Base-by-base conservation (phyloP, 225 moss, liverwort and hornwort genomes). In the Polytrichum commune region DNA sequence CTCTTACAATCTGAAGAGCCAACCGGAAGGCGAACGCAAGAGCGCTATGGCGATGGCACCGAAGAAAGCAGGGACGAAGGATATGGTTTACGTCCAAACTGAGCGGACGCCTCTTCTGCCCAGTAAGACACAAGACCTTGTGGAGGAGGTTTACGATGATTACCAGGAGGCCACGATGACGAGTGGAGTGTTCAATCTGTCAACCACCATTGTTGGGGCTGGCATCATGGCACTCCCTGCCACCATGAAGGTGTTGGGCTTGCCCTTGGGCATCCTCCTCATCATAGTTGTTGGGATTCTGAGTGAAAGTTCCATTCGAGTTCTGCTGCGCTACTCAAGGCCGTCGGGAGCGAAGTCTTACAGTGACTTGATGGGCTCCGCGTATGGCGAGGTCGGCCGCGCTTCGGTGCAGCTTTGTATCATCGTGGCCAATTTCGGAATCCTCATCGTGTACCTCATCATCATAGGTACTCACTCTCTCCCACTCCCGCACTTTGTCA, bases 161-260 rank as follows among this genome's bases (percentile, higher is more conserved):
- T 95, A 91, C 54, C 93, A 83, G 29, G 77, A 90, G 72, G 96
- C 92, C 28, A 85, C 90, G 8, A 81, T 85, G 28, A 38, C 81
- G 10, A 85, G 93, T 28, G 92, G 92, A 19, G 88, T 96, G 29
- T 92, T 96, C 72, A 96, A 96, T 72, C 77, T 96, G 20, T 92
- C 96, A 62, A 96, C 93, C 6, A 96, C 96, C 58, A 84, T 93
- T 7, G 93, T 96, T n/a, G 96, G 96, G 26, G 96, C 96, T 18
- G 93, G 96, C 27, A 96, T 96, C n/a, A 89, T 89, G 88, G 89
- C 92, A 8, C 77, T 97, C 8, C 96, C 96, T 2, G 96, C 96
- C 70, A 88, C 89, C n/a, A 86, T 97, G 86, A 90, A 89, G 85
- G 94, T 94, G 29, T 70, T 94, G 62, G 97, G 97, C 46, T 76